phyloP scores from a whole-genome alignment of 805 yeast genomes.

The Kazachstania kunashirensis region DNA sequence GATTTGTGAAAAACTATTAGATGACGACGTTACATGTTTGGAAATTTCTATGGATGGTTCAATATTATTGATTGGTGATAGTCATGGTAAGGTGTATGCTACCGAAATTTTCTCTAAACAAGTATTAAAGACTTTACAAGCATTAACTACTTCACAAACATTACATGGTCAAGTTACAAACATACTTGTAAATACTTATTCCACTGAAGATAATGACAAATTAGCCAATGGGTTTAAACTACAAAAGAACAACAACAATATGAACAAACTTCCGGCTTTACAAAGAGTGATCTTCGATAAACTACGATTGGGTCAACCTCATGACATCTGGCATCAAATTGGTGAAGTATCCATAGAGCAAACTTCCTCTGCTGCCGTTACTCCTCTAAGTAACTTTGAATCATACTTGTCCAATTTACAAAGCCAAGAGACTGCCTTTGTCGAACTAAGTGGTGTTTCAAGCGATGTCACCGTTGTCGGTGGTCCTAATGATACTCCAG shows the following conservation, averaged over 20 bases:
- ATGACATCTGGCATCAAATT: constrained; percentile 34
- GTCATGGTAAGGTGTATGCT: constrained; percentile 53
- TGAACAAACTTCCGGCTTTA: constrained; percentile 46
- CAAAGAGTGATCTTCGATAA: constrained; percentile 48
- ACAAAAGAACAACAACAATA: not conserved
- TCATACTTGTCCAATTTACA: constrained; percentile 41
- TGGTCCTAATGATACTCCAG: constrained; percentile 3
- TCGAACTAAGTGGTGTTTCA: constrained; percentile 21
- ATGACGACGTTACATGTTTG: constrained; percentile 40
- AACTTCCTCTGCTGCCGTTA: constrained; percentile 10
- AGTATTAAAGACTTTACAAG: constrained; percentile 44
- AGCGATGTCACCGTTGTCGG: constrained; percentile 30
- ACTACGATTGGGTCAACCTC: constrained; percentile 31
- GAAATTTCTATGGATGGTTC: constrained; percentile 69
- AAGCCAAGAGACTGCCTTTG: constrained; percentile 44
- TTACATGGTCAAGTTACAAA: constrained; percentile 23
- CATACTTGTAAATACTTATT: constrained; percentile 11
- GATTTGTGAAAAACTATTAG: constrained; percentile 16
- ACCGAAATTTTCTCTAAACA: constrained; percentile 67
- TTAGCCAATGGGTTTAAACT: not conserved
- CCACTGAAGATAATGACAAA: constrained; percentile 1
- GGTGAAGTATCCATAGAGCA: constrained; percentile 9
- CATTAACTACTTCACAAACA: constrained; percentile 20
- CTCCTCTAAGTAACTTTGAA: constrained; percentile 33
- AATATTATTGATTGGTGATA: constrained; percentile 61